phyloP scores from a whole-genome alignment of 2,329 filamentous ascomycete species.

The Fusarium drepaniforme region DNA sequence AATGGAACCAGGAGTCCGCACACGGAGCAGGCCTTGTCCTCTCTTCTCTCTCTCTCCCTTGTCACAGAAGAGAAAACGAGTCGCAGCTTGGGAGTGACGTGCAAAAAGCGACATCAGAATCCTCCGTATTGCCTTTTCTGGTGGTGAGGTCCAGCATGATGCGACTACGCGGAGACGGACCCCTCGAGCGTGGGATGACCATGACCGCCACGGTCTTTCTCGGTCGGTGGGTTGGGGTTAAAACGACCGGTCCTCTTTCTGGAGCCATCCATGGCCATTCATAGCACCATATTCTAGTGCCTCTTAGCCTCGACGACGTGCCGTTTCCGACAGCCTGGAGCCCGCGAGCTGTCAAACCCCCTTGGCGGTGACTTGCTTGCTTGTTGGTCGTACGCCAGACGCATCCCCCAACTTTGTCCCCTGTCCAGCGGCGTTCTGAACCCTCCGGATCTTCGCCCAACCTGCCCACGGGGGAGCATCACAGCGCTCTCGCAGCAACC shows the following conservation, averaged over 20 bases:
- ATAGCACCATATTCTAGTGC: slow-evolving; percentile 30
- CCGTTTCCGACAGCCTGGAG: slow-evolving; percentile 35
- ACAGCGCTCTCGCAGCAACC: not conserved
- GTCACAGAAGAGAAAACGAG: slow-evolving; percentile 7
- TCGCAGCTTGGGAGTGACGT: slow-evolving; percentile 33
- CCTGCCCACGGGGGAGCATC: not conserved
- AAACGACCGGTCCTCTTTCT: slow-evolving; percentile 25
- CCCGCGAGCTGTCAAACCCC: slow-evolving; percentile 16
- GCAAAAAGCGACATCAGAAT: slow-evolving; percentile 9
- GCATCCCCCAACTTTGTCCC: not conserved
- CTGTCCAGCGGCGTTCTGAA: not conserved
- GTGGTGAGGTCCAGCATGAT: slow-evolving; percentile 19
- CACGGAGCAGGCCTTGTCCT: slow-evolving; percentile 19
- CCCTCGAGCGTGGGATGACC: slow-evolving; percentile 30
- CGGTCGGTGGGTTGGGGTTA: slow-evolving; percentile 33
- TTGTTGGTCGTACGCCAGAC: slow-evolving; percentile 1
- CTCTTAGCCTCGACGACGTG: slow-evolving; percentile 31
- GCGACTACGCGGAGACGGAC: slow-evolving; percentile 30
- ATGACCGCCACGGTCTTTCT: slow-evolving; percentile 25
- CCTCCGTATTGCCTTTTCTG: not conserved
- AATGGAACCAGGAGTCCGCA: slow-evolving; percentile 16
- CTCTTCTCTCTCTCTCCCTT: slow-evolving; percentile 20
- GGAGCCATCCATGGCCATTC: slow-evolving; percentile 18
- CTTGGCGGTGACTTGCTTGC: slow-evolving; percentile 5
- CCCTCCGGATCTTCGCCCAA: slow-evolving; percentile 6